Evolutionary conservation across 108 stramenopile genomes (phyloP).

Genomic region (Aurantiochytrium sp.): DNA sequence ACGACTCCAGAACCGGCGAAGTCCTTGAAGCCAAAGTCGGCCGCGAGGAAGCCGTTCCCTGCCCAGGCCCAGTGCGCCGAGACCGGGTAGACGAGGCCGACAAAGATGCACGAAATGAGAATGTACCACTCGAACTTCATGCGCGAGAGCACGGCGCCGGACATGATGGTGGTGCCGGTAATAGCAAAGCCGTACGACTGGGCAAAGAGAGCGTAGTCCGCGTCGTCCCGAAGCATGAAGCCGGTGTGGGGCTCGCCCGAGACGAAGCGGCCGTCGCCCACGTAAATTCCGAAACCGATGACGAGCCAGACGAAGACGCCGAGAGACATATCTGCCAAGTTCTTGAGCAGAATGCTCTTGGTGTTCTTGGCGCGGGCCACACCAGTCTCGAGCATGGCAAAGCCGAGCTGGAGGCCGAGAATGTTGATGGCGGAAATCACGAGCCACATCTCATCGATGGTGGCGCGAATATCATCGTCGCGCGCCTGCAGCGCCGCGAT

Average conservation of each 20-base stretch:
- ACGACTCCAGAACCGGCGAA: slow-evolving; percentile 30
- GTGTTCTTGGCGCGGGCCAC: slow-evolving; percentile 42
- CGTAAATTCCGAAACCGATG: slow-evolving; percentile 40
- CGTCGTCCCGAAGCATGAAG: background rate
- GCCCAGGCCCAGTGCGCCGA: slow-evolving; percentile 44
- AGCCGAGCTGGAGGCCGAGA: slow-evolving; percentile 40
- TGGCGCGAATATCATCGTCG: background rate
- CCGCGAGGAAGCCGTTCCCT: background rate
- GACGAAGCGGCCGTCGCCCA: background rate
- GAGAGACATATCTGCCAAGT: slow-evolving; percentile 36
- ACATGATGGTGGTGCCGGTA: slow-evolving; percentile 45
- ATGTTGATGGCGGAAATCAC: background rate
- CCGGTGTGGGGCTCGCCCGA: slow-evolving; percentile 36
- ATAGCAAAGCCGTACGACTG: slow-evolving; percentile 50
- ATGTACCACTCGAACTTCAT: slow-evolving; percentile 44
- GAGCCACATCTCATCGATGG: background rate
- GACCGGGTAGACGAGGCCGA: slow-evolving; percentile 43
- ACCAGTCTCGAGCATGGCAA: slow-evolving; percentile 49
- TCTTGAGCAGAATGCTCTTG: slow-evolving; percentile 47
- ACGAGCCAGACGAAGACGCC: slow-evolving; percentile 40
- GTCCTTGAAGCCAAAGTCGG: background rate
- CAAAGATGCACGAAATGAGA: background rate
- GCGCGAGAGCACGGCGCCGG: slow-evolving; percentile 41
- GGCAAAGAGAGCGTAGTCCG: slow-evolving; percentile 42
- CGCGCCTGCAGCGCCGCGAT: background rate